Base-by-base conservation (phyloP, 441 rosid genomes). In the Lepidium campestre region DNA sequence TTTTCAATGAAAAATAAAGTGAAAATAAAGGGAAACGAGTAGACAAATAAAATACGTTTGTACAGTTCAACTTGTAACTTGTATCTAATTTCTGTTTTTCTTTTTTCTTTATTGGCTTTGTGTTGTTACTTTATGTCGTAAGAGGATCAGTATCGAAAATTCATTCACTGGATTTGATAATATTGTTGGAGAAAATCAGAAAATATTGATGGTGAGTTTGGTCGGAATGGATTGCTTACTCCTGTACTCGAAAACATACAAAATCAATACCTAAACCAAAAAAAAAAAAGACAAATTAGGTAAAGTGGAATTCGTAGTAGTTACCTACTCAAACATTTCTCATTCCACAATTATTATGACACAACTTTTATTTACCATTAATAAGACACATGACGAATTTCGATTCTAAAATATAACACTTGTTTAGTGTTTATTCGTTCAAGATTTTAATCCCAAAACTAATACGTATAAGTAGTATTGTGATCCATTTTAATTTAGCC, bases 151-250 rank as follows among this genome's bases (percentile, higher is more conserved):
- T 54, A 42, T 32, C 17, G 11, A 29, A 17, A 13, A 5, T 49
- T 12, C 5, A 34, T 23, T 40, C 49, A 50, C 40, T 19, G 31
- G 23, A 0, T 55, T 42, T 35, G 8, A 17, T 32, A 15, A 14
- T 13, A 37, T 37, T 39, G 52, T n/a, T 29, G 31, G 25, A 50
- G 46, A 49, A 37, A 40, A 59, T 4, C 14, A 46, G 11, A 36
- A 49, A 8, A 10, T 49, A 13, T 41, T 48, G 67, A 52, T 25
- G 68, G 77, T 73, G 72, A 66, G 63, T 62, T 73, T 72, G 67
- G 71, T 72, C 32, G 11, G 45, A 71, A 72, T 49, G 62, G 67
- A 58, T 72, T 73, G 77, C 77, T 72, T 73, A 66, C 76, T 66
- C 65, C 52, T 32, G 23, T 53, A 60, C 45, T 52, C 54, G 50